A percentile compares a stretch with the other conserved stretches of the same genome.
These are phyloP conservation scores for Mycena maculata DNA, from an alignment of 768 basidiomycete genomes.

Conservation along the genomic window DNA sequence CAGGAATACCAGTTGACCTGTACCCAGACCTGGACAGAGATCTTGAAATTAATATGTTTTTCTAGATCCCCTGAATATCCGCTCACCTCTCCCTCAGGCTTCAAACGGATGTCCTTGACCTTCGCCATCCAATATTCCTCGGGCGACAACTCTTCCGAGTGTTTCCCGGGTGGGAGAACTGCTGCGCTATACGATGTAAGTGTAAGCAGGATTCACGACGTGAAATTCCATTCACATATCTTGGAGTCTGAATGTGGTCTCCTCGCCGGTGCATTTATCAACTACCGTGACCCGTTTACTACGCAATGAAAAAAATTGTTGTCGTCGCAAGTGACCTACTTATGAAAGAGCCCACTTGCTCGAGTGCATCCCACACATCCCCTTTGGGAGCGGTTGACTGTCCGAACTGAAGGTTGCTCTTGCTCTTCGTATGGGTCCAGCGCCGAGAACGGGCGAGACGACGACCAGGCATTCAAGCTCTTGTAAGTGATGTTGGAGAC, in stretches of 20 bases:
- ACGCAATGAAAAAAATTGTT: too few relatives aligned
- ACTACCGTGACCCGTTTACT: too few relatives aligned
- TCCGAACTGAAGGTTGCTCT: not conserved
- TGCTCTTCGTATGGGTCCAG: slow-evolving; percentile 15
- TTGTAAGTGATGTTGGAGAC: too few relatives aligned
- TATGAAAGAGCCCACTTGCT: slow-evolving; percentile 3
- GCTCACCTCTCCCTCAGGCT: not conserved
- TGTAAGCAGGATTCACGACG: too few relatives aligned
- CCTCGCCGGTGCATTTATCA: not conserved
- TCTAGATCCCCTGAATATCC: too few relatives aligned
- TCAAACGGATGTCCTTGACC: slow-evolving; percentile 7
- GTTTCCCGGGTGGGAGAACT: not conserved
- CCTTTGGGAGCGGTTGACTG: not conserved
- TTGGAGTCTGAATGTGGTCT: not conserved
- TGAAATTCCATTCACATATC: not conserved
- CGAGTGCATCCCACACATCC: not conserved
- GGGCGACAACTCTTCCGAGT: not conserved
- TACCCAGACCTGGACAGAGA: slow-evolving; percentile 19
- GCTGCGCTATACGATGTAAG: not conserved
- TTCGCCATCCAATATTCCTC: slow-evolving; percentile 7
- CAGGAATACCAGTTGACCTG: slow-evolving; percentile 20
- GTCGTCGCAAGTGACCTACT: not conserved
- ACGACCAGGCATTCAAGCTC: too few relatives aligned
- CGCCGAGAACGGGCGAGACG: not conserved
- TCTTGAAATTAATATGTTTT: not conserved